Base-by-base conservation (phyloP, 352 stramenopile genomes). In the Achlya hypogyna region DNA sequence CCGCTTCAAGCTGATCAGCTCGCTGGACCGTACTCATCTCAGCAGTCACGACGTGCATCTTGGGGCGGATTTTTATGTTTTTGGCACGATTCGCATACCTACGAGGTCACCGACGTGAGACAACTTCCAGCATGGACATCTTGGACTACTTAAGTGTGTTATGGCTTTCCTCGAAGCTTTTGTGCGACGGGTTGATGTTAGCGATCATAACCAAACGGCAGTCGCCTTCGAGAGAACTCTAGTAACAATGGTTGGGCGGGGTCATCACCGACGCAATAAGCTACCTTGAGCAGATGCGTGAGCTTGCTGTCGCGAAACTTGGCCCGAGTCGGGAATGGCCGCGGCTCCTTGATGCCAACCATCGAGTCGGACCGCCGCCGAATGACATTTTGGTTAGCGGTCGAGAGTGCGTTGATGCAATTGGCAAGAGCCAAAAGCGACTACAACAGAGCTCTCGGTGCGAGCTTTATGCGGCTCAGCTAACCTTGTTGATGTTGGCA, bases 121-220 rank as follows among this genome's bases (percentile, higher is more conserved):
- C 38, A 45, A 45, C n/a, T 60, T 38, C 40, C 16, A 45, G 22
- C 12, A 10, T 45, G 16, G 22, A 60, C 52, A 10, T 5, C 20
- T 49, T 38, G 53, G 27, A 53, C 2, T 85, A 87, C 75, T 96
- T 96, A 22, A 96, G 75, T 12, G 88, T 96, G 71, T 96, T 96
- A 62, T 95, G 79, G 1, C 84, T 93, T 67, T 96, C 88, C 53
- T 96, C 88, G 60, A 96, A 96, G 45, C 74, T 86, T 14, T 76
- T 74, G 29, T 86, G 75, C 0, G 87, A 84, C 34, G 79, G 78
- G 53, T 84, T 91, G 35, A 96, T 81, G 49, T 93, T 95, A 23
- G 87, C 86, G 51, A 96, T 96, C 87, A 96, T 96, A 3, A 96
- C 82, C 14, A 91, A 85, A 28, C 89, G 84, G 62, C 87, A 96